Percentiles rank a stretch among this genome's conserved stretches.
These are phyloP conservation scores for Neurospora sp. DNA, from an alignment of 495 filamentous ascomycete genomes.

Conservation along the genomic window DNA sequence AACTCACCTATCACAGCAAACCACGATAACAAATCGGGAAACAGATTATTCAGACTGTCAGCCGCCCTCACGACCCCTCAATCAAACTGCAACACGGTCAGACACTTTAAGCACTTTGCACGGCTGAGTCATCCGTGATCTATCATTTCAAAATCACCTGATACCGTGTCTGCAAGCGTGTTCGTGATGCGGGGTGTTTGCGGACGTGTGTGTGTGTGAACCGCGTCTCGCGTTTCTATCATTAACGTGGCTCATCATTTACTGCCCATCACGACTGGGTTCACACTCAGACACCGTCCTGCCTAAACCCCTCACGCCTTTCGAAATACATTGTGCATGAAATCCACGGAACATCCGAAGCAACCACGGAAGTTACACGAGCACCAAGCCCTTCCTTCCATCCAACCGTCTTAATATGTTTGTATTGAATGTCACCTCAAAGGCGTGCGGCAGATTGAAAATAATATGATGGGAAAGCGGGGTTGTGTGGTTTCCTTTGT, in stretches of 20 bases:
- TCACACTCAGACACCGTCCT: not conserved
- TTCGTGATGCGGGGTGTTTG: conserved; percentile 6
- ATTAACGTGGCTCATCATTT: not conserved
- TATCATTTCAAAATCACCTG: conserved; percentile 6
- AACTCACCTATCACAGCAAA: not conserved
- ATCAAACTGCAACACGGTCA: not conserved
- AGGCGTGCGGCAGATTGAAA: not conserved
- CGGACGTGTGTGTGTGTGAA: not conserved
- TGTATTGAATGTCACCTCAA: not conserved
- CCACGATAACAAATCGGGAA: not conserved
- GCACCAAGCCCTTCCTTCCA: not conserved
- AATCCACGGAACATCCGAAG: not conserved
- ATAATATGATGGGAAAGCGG: not conserved
- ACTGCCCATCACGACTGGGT: not conserved
- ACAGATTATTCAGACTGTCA: not conserved
- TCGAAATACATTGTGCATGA: not conserved
- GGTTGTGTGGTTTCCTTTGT: not conserved
- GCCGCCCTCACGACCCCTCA: not conserved
- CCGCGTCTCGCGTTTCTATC: not conserved
- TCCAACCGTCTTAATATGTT: not conserved
- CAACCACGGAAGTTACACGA: not conserved
- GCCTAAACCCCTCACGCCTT: not conserved
- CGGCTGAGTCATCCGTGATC: not conserved
- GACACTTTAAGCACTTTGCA: not conserved
- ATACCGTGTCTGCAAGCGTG: conserved; percentile 1